These are phyloP conservation scores for Mucor circinelloides DNA, from an alignment of 371 early-diverging fungal species.

Conservation along the genomic window DNA sequence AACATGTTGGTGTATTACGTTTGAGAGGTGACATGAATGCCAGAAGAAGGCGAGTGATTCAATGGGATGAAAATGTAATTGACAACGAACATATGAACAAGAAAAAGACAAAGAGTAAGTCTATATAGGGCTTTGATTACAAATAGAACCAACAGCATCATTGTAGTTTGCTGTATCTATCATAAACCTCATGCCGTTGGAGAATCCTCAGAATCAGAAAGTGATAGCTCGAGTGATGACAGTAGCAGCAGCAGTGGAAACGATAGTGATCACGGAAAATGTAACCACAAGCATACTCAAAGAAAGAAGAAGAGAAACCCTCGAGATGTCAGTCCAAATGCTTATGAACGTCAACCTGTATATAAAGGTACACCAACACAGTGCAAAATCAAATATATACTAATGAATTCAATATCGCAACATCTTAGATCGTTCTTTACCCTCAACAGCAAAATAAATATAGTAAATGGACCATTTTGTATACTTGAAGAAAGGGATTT, in stretches of 20 bases:
- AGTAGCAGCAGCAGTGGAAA: slow-evolving; percentile 37
- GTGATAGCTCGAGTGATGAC: slow-evolving; percentile 39
- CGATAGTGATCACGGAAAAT: slow-evolving; percentile 39
- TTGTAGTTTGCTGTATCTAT: slow-evolving; percentile 88
- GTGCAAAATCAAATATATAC: background rate
- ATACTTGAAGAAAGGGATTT: background rate
- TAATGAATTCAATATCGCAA: background rate
- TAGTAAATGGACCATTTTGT: slow-evolving; percentile 7
- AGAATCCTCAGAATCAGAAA: slow-evolving; percentile 68
- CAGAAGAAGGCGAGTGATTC: slow-evolving; percentile 57
- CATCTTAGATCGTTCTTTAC: slow-evolving; percentile 7
- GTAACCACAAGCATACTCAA: slow-evolving; percentile 27
- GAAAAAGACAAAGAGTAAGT: slow-evolving; percentile 83
- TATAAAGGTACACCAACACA: slow-evolving; percentile 41
- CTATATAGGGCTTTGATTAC: background rate
- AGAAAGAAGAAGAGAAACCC: slow-evolving; percentile 42
- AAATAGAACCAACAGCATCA: slow-evolving; percentile 30
- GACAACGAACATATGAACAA: slow-evolving; percentile 86
- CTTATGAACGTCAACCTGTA: slow-evolving; percentile 71
- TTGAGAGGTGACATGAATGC: slow-evolving; percentile 53
- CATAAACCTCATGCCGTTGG: slow-evolving; percentile 74
- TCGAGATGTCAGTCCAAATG: slow-evolving; percentile 63
- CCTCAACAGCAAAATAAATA: slow-evolving; percentile 4
- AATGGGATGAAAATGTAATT: slow-evolving; percentile 83
- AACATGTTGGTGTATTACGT: slow-evolving; percentile 51